Evolutionary conservation across 169 alveolate genomes (phyloP), one percentile per base, ranked within the genome.

Genomic region (Eimeria tenella): DNA sequence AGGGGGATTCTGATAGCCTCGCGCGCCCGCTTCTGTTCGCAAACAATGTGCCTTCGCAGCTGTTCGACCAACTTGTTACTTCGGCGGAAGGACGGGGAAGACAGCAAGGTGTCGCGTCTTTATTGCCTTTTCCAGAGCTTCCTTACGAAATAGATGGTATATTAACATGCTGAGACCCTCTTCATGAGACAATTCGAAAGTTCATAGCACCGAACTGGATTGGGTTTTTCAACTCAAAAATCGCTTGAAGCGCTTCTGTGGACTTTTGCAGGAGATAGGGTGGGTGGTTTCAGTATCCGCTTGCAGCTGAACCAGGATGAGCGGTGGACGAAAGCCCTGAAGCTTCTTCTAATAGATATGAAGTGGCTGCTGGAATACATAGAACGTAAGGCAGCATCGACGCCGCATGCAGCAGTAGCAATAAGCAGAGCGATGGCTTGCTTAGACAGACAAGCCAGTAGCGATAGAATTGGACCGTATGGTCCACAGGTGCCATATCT

Each of bases 251-350:
- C 42, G 42, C 42, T 60, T 56, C 53, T 84, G 63, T 60, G 25
- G 70, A 13, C 17, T 21, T 10, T 3, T 70, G 65, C 94, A 73
- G 96, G 95, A 42, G 96, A 94, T 70, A 55, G 91, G 53, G 87
- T 94, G 65, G 96, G 94, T 63, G 96, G 96, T n/a, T 86, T 94
- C 63, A 83, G 94, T 77, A 87, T 94, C 50, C 86, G 95, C 31
- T 77, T 94, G 86, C 96, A 94, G 93, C 75, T 90, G 73, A 94
- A 93, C 53, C 95, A 94, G 68, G 95, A 94, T 53, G 96, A 94
- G 50, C 63, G 95, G 83, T 94, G 96, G 96, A 94, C 95, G 5
- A 86, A 91, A 93, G 96, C 96, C 13, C 83, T 90, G 55, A 94
- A 94, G 93, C 92, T 68, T 60, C 94, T 94, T 19, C 95, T 94